phyloP scores from a whole-genome alignment of 371 early-diverging fungal species.

The Rhizopus delemar region DNA sequence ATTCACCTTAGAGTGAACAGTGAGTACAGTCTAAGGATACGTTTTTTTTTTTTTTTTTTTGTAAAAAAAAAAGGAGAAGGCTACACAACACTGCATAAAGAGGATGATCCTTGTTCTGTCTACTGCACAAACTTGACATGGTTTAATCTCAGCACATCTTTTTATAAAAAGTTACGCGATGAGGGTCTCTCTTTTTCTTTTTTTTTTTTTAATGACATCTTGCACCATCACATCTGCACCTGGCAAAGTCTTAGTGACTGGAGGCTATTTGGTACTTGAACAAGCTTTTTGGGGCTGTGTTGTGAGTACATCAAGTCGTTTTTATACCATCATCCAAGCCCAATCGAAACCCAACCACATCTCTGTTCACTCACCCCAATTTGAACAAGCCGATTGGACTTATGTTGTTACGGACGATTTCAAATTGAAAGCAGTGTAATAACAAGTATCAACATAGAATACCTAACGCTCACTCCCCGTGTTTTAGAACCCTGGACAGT shows the following conservation, averaged over 20 bases:
- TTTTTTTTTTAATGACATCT: conserved; percentile 6
- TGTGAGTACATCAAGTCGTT: conserved; percentile 80
- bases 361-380: conserved; percentile 71
- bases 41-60: no score
- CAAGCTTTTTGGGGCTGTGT: conserved; percentile 79
- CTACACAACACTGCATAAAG: no score
- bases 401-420: conserved; percentile 42
- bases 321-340: conserved; percentile 69
- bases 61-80: no score
- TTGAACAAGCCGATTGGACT: conserved; percentile 66
- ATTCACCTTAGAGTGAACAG: no score
- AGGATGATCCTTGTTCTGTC: no score
- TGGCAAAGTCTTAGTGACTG: conserved; percentile 91
- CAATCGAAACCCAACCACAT: conserved; percentile 28
- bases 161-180: background rate
- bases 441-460: background rate
- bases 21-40: no score
- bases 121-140: no score
- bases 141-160: no score
- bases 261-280: conserved; percentile 96
- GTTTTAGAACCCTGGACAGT: conserved; percentile 16
- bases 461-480: background rate
- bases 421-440: conserved; percentile 26
- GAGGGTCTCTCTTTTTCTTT: background rate
- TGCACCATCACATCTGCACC: conserved; percentile 77